Evolutionary conservation across 1,284 basidiomycete species (phyloP).

Genomic region (Sporisorium sorghi): DNA sequence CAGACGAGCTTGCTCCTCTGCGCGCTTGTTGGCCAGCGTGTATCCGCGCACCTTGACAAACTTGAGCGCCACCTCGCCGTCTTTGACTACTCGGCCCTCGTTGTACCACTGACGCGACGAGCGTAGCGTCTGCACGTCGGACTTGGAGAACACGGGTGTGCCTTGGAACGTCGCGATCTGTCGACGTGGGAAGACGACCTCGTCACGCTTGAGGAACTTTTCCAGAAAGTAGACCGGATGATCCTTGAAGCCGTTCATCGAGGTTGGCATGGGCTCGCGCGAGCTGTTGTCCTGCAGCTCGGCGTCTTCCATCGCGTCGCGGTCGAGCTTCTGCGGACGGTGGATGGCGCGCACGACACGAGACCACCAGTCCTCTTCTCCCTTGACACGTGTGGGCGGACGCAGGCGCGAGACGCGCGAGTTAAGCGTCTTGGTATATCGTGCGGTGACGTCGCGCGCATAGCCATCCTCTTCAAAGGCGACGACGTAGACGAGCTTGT

Average conservation of each 20-base stretch:
- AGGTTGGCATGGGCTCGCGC: slow-evolving; percentile 93
- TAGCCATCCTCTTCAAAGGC: slow-evolving; percentile 86
- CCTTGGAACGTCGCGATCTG: slow-evolving; percentile 92
- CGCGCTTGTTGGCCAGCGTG: slow-evolving; percentile 84
- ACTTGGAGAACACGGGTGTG: slow-evolving; percentile 89
- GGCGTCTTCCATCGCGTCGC: slow-evolving; percentile 94
- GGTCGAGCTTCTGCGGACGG: slow-evolving; percentile 73
- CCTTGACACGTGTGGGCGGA: slow-evolving; percentile 76
- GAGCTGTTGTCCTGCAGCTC: slow-evolving; percentile 83
- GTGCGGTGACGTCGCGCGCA: slow-evolving; percentile 73
- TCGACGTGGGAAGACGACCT: slow-evolving; percentile 82
- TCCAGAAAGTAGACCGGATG: slow-evolving; percentile 92
- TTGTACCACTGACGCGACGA: slow-evolving; percentile 96
- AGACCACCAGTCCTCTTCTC: slow-evolving; percentile 83
- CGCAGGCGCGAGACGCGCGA: slow-evolving; percentile 86
- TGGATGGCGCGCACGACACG: slow-evolving; percentile 60
- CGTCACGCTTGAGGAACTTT: slow-evolving; percentile 87
- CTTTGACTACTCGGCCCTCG: slow-evolving; percentile 79
- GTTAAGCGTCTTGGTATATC: slow-evolving; percentile 81
- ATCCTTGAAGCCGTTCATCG: slow-evolving; percentile 91
- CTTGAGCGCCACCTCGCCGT: slow-evolving; percentile 86
- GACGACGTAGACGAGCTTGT: slow-evolving; percentile 91
- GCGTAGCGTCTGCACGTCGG: slow-evolving; percentile 84
- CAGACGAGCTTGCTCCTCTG: slow-evolving; percentile 79
- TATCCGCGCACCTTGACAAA: slow-evolving; percentile 86